Conservation (phyloP, 2,329 filamentous ascomycete genomes). For the Nemania sp. region DNA sequence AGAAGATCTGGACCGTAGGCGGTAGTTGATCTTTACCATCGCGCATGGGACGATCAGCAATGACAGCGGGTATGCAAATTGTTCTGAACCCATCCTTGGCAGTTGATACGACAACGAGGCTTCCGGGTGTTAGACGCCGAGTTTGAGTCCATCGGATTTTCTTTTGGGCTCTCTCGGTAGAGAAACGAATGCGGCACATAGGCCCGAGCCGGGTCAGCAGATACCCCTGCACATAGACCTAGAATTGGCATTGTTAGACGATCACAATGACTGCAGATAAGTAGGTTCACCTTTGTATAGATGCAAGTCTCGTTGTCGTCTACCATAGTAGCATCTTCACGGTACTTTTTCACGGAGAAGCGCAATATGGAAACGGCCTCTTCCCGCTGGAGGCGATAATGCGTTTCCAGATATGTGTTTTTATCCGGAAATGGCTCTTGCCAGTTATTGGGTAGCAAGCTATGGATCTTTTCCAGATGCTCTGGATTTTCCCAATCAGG, state of each 20-base stretch:
- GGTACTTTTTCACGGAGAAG: conserved; percentile 63
- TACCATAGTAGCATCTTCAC: conserved; percentile 52
- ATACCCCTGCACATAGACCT: conserved; percentile 70
- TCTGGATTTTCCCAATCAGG: conserved; percentile 32
- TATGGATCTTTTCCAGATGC: conserved; percentile 32
- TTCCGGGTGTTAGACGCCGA: conserved; percentile 55
- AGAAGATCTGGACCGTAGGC: conserved; percentile 76
- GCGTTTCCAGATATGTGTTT: conserved; percentile 68
- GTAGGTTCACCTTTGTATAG: conserved; percentile 65
- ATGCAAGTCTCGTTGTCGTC: conserved; percentile 64
- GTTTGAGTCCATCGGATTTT: conserved; percentile 66
- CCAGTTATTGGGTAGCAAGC: conserved; percentile 57
- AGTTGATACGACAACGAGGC: conserved; percentile 56
- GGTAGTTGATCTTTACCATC: conserved; percentile 65
- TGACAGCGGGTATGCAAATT: conserved; percentile 69
- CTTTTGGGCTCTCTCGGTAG: conserved; percentile 64
- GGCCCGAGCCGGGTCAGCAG: conserved; percentile 65
- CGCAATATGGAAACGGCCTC: conserved; percentile 73
- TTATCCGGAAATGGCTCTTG: conserved; percentile 61
- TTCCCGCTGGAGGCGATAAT: conserved; percentile 76
- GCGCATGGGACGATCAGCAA: conserved; percentile 69
- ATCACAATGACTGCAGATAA: conserved; percentile 7
- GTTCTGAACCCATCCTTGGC: conserved; percentile 63
- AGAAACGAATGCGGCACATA: conserved; percentile 71
- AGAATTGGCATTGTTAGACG: neutral